phyloP scores from a whole-genome alignment of 116 monocot genomes.

The Papilionanthe hybrid region DNA sequence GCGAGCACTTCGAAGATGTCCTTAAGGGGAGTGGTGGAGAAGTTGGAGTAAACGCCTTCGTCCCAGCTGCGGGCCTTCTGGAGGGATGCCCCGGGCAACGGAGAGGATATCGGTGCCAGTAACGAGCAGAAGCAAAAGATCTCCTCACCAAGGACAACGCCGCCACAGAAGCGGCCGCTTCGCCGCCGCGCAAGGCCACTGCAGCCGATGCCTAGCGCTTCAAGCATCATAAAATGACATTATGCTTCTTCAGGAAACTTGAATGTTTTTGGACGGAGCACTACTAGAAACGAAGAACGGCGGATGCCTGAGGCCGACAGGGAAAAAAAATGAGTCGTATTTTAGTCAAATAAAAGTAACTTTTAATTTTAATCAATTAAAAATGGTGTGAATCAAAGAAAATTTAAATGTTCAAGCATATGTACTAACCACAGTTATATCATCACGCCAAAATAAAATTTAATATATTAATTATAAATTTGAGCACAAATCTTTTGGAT shows the following conservation, averaged over 20 bases:
- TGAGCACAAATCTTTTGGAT: no score
- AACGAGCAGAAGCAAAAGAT: conserved; percentile 35
- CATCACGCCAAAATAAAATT: no score
- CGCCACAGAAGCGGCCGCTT: not conserved
- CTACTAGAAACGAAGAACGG: no score
- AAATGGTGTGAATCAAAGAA: no score
- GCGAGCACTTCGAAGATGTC: conserved; percentile 67
- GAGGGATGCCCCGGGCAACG: conserved; percentile 63
- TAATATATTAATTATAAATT: no score
- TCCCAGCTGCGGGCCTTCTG: conserved; percentile 97
- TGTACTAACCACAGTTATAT: no score
- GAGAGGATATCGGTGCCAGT: conserved; percentile 63
- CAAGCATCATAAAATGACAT: conserved; percentile 34
- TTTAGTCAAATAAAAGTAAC: no score
- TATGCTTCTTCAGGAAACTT: not conserved
- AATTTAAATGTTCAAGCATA: no score
- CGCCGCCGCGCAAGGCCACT: not conserved
- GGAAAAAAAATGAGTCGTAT: no score
- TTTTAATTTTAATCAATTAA: no score
- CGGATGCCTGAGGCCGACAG: no score
- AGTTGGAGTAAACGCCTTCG: conserved; percentile 89
- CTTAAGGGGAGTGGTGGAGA: conserved; percentile 80
- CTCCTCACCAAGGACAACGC: conserved; percentile 4
- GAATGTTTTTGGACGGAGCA: not conserved
- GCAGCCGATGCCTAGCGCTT: conserved; percentile 5